Evolutionary conservation across 2,329 filamentous ascomycete species (phyloP).

Genomic region (Penicillium sp.): DNA sequence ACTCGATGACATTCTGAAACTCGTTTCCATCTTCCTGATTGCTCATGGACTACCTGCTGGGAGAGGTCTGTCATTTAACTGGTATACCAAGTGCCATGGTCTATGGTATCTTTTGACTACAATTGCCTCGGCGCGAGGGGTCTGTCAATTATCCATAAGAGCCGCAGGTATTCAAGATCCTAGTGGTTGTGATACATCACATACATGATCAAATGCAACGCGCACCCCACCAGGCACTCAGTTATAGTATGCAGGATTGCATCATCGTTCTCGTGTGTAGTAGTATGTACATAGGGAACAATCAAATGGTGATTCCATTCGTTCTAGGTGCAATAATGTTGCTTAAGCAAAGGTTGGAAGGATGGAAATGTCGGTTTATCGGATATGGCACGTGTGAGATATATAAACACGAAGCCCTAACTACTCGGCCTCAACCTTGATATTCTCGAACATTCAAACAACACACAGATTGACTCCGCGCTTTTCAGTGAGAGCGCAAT

Average conservation of each 20-base stretch:
- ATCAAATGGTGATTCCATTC: neutral
- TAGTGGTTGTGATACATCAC: neutral
- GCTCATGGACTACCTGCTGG: no score
- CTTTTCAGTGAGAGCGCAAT: no score
- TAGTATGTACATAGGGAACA: no score
- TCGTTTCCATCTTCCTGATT: no score
- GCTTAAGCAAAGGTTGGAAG: neutral
- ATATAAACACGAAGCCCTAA: slow-evolving; percentile 1
- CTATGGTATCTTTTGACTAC: neutral
- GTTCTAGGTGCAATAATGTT: neutral
- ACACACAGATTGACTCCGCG: no score
- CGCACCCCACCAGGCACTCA: neutral
- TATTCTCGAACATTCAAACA: no score
- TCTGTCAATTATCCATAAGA: neutral
- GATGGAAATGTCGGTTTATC: neutral
- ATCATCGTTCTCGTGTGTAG: neutral
- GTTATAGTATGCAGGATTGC: neutral
- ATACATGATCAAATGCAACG: neutral
- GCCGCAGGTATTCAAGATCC: neutral
- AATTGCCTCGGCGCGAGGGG: neutral
- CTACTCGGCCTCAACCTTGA: no score
- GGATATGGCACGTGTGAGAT: slow-evolving; percentile 1
- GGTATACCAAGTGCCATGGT: no score
- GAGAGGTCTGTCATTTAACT: no score
- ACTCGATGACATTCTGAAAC: neutral